phyloP scores from a whole-genome alignment of 2,329 filamentous ascomycete species.

The Beauveria sp. region DNA sequence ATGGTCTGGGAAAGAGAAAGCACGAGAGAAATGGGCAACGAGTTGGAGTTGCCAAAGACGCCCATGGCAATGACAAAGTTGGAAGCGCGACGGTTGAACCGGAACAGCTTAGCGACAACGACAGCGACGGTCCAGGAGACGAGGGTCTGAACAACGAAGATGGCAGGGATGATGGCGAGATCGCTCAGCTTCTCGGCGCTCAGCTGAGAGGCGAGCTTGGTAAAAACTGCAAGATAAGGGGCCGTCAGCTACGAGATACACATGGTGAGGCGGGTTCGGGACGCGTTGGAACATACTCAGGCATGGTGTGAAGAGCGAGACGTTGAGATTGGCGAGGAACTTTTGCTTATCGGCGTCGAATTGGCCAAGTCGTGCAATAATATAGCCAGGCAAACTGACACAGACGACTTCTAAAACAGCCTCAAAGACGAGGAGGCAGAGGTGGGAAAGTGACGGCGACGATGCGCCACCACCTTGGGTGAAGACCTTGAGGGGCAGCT shows the following conservation, averaged over 20 bases:
- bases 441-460: constrained; percentile 60
- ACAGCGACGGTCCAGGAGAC: constrained; percentile 77
- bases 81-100: constrained; percentile 74
- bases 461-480: constrained; percentile 36
- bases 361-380: constrained; percentile 81
- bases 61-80: constrained; percentile 98
- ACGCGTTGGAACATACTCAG: constrained; percentile 56
- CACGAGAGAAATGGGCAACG: constrained; percentile 90
- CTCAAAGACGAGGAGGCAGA: constrained; percentile 82
- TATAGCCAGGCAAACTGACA: constrained; percentile 88
- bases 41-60: constrained; percentile 97
- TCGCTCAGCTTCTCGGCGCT: constrained; percentile 85
- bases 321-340: constrained; percentile 92
- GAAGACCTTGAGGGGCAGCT: constrained; percentile 34
- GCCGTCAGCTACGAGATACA: background rate
- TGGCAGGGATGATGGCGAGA: constrained; percentile 87
- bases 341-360: constrained; percentile 96
- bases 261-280: background rate
- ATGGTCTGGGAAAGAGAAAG: constrained; percentile 90
- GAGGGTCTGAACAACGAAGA: constrained; percentile 80
- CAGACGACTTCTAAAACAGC: constrained; percentile 93
- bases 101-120: constrained; percentile 63
- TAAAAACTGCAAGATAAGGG: constrained; percentile 64
- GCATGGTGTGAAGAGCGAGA: constrained; percentile 93
- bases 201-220: constrained; percentile 89